Evolutionary conservation across 495 filamentous ascomycete genomes (phyloP).

Genomic region (Penicillium flavigenum): DNA sequence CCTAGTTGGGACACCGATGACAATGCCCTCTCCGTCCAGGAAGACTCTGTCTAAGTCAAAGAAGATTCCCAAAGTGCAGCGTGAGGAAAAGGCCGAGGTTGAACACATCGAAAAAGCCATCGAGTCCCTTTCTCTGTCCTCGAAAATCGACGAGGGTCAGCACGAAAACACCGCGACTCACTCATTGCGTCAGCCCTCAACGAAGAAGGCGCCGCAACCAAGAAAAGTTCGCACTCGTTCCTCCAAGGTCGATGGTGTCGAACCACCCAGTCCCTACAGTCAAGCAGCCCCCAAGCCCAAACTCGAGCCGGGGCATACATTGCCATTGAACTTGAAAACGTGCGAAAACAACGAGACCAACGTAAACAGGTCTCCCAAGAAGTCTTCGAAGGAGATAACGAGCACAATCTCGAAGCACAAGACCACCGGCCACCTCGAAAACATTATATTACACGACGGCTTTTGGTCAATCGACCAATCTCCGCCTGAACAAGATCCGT

Average conservation of each 20-base stretch:
- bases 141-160: conserved; percentile 2
- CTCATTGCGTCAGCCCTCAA: background rate
- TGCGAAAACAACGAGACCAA: background rate
- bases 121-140: conserved; percentile 20
- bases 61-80: conserved; percentile 4
- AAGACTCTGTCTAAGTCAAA: conserved; percentile 8
- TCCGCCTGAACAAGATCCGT: conserved; percentile 4
- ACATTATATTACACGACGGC: conserved; percentile 30
- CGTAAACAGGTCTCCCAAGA: background rate
- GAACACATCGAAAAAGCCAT: conserved; percentile 26
- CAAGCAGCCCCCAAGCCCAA: background rate
- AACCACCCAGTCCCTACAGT: background rate
- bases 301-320: background rate
- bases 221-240: background rate
- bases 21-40: conserved; percentile 5
- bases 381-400: background rate
- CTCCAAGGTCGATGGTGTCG: background rate
- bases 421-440: conserved; percentile 29
- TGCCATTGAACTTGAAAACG: background rate
- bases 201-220: conserved; percentile 3
- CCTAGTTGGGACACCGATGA: background rate
- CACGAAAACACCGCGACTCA: background rate
- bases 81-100: conserved; percentile 3
- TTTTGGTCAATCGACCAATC: conserved; percentile 36
- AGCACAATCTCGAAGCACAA: background rate